Evolutionary conservation across 306 rosid species (phyloP).

Genomic region (Prunus kanzakura): DNA sequence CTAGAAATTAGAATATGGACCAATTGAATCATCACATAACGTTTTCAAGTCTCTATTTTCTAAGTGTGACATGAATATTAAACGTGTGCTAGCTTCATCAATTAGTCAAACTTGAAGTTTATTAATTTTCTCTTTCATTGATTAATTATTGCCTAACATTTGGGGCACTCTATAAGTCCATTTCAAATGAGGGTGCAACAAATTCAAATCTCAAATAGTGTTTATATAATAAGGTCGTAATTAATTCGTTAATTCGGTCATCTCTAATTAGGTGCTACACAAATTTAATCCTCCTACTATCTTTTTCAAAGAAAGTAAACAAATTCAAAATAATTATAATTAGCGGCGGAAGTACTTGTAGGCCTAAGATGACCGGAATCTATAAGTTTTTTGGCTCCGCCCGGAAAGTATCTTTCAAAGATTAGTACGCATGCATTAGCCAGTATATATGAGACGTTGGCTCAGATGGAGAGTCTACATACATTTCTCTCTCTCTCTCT

Average conservation of each 20-base stretch:
- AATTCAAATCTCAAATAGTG: no score
- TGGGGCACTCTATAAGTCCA: not conserved
- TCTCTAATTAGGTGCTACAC: not conserved
- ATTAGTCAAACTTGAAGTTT: not conserved
- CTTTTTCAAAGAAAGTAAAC: not conserved
- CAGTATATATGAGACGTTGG: not conserved
- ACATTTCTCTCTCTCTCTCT: not conserved
- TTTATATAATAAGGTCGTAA: not conserved
- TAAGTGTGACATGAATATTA: not conserved
- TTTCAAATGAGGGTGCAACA: not conserved
- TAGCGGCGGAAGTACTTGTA: no score
- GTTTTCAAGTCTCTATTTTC: not conserved
- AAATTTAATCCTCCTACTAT: not conserved
- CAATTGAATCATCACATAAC: not conserved
- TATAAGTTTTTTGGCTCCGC: no score
- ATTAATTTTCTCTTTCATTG: not conserved
- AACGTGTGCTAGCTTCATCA: not conserved
- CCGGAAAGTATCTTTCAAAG: not conserved
- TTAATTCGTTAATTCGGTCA: no score
- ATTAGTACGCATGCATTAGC: not conserved
- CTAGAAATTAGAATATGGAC: not conserved
- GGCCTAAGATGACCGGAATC: no score
- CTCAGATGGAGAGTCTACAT: not conserved
- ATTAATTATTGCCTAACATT: not conserved
- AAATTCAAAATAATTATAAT: not conserved